phyloP scores from a whole-genome alignment of 305 asterid genomes.

The Nicotiana rustica region DNA sequence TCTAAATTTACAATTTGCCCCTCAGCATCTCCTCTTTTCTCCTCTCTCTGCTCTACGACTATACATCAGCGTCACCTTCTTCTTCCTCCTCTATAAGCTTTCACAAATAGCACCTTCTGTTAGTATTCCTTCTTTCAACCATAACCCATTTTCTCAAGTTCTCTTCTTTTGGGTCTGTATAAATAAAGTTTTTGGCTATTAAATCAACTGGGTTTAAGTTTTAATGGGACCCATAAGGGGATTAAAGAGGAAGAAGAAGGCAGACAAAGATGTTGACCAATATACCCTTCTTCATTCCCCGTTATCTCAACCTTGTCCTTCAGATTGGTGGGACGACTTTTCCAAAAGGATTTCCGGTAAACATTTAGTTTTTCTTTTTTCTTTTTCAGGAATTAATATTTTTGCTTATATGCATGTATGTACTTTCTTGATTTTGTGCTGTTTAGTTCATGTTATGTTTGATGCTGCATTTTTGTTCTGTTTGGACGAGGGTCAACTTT shows the following conservation, averaged over 20 bases:
- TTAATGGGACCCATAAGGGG: constrained; percentile 43
- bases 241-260: constrained; percentile 37
- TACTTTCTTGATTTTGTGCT: not conserved
- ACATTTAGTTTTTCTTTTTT: not conserved
- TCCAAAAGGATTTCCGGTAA: constrained; percentile 44
- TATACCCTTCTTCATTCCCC: constrained; percentile 26
- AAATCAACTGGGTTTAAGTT: not conserved
- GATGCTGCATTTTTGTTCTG: constrained; percentile 27
- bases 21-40: no score
- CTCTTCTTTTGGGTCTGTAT: no score
- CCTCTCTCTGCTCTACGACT: no score
- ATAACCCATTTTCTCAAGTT: no score
- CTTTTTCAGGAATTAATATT: no score
- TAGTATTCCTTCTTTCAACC: no score
- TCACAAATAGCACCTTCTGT: no score
- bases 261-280: constrained; percentile 34
- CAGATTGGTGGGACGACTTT: constrained; percentile 48
- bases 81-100: no score
- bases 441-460: not conserved
- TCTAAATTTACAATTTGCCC: no score
- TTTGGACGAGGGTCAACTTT: not conserved
- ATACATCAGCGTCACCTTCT: no score
- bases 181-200: no score
- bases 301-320: constrained; percentile 28
- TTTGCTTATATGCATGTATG: not conserved